Evolutionary conservation across 768 basidiomycete genomes (phyloP), one percentile per base, ranked within the genome.

Genomic region (Termitomyces titanicus): DNA sequence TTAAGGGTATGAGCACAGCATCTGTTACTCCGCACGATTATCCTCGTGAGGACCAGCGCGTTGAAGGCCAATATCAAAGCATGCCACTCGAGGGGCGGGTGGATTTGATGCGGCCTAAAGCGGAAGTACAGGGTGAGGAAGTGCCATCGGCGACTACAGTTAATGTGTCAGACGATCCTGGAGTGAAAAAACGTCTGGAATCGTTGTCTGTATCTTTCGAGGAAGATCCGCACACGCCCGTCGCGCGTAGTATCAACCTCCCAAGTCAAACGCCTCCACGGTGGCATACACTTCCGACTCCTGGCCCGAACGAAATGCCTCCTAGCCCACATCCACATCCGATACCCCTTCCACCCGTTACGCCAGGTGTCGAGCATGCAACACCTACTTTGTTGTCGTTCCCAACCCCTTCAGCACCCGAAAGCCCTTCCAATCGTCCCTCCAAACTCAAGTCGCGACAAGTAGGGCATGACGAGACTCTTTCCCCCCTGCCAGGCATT

Each of bases 51-150:
- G 55, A 59, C 18, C 61, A 51, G 44, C 38, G 62, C 13, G 79
- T 79, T 6, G 82, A 88, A 65, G 92, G 91, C 33, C 80, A 84
- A 59, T 98, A 97, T 67, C 78, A 75, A 53, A 86, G 81, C 48
- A 70, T 98, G 72, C 95, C 95, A 15, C 75, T 97, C 20, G 88
- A 92, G 55, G 94, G 94, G 5, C 86, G 94, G 45, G 78, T 95
- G 53, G 93, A 96, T 66, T 76, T 98, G 62, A 88, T 97, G 78
- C 83, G 86, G 53, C 88, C 82, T 4, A 66, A 68, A 47, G 70
- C 63, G 13, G 31, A 39, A 15, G 10, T 40, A 22, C 29, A 6
- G 5, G 18, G 27, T n/a, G 38, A 43, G 24, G 42, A 22, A 24
- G 20, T 20, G 37, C 12, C 43, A n/a, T 10, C 24, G 15, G 46